phyloP scores from a whole-genome alignment of 768 basidiomycete genomes.

The Clitopilus passeckerianus region DNA sequence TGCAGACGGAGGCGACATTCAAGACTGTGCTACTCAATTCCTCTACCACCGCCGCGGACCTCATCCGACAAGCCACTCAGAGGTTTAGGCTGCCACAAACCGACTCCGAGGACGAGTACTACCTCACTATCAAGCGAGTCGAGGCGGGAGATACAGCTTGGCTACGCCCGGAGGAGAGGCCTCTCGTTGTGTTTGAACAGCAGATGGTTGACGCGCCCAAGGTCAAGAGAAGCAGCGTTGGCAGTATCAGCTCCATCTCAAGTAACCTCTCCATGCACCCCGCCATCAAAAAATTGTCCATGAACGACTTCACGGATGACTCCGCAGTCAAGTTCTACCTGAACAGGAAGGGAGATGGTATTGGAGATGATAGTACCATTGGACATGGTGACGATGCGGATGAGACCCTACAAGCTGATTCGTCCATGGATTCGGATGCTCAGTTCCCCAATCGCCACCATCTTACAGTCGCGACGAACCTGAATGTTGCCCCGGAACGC shows the following conservation, averaged over 20 bases:
- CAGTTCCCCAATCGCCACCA: conserved; percentile 26
- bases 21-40: conserved; percentile 94
- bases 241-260: conserved; percentile 90
- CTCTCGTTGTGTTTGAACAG: conserved; percentile 85
- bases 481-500: conserved; percentile 58
- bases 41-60: conserved; percentile 76
- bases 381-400: conserved; percentile 34
- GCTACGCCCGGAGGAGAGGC: conserved; percentile 67
- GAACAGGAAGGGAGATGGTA: conserved; percentile 49
- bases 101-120: conserved; percentile 57
- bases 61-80: conserved; percentile 90
- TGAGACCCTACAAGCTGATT: conserved; percentile 33
- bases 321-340: conserved; percentile 96
- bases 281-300: conserved; percentile 88
- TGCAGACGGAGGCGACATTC: conserved; percentile 95
- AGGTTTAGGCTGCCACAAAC: conserved; percentile 74
- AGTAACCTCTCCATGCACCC: conserved; percentile 94
- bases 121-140: conserved; percentile 89
- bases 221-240: conserved; percentile 90
- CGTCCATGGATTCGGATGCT: conserved; percentile 22
- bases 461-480: conserved; percentile 33
- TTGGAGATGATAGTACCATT: conserved; percentile 33
- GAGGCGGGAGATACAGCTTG: conserved; percentile 82
- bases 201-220: conserved; percentile 80
- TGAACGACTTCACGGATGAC: conserved; percentile 98